Percentiles rank a stretch among this genome's conserved stretches.
Evolutionary conservation across 2,329 filamentous ascomycete genomes (phyloP).

Genomic region (Penicillium concentricum): DNA sequence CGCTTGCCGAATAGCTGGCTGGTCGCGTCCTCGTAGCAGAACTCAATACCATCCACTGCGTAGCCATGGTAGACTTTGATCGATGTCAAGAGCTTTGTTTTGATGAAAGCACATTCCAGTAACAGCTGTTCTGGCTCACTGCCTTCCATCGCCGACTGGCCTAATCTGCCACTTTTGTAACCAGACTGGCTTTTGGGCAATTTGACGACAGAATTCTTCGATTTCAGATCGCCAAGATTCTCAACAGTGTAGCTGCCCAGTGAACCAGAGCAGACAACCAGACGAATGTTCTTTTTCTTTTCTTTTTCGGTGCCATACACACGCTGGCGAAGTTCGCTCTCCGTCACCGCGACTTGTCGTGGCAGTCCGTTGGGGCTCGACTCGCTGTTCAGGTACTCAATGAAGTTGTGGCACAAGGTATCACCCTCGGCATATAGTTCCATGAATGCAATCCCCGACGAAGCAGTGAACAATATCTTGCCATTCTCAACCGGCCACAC

Average conservation of each 20-base stretch:
- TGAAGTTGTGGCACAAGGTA: conserved; percentile 73
- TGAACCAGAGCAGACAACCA: conserved; percentile 74
- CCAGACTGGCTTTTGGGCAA: conserved; percentile 72
- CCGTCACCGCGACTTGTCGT: conserved; percentile 71
- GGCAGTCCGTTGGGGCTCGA: conserved; percentile 60
- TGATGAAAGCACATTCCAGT: conserved; percentile 65
- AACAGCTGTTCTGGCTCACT: conserved; percentile 70
- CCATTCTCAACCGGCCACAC: conserved; percentile 81
- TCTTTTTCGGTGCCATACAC: conserved; percentile 68
- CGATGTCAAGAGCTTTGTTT: conserved; percentile 70
- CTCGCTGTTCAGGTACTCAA: conserved; percentile 70
- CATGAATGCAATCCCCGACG: conserved; percentile 78
- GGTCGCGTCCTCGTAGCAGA: conserved; percentile 84
- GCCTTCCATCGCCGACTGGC: conserved; percentile 68
- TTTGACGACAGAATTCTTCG: conserved; percentile 71
- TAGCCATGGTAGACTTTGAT: conserved; percentile 75
- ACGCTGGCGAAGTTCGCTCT: conserved; percentile 69
- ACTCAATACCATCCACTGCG: conserved; percentile 83
- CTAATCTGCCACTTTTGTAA: conserved; percentile 73
- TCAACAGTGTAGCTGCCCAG: conserved; percentile 72
- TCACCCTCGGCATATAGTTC: conserved; percentile 82
- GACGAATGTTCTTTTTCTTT: conserved; percentile 63
- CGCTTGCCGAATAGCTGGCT: conserved; percentile 83
- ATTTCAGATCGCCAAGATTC: conserved; percentile 70
- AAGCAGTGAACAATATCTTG: conserved; percentile 72